Evolutionary conservation across 2,329 filamentous ascomycete species (phyloP), one percentile per base, ranked within the genome.

Genomic region (Calycina marina): DNA sequence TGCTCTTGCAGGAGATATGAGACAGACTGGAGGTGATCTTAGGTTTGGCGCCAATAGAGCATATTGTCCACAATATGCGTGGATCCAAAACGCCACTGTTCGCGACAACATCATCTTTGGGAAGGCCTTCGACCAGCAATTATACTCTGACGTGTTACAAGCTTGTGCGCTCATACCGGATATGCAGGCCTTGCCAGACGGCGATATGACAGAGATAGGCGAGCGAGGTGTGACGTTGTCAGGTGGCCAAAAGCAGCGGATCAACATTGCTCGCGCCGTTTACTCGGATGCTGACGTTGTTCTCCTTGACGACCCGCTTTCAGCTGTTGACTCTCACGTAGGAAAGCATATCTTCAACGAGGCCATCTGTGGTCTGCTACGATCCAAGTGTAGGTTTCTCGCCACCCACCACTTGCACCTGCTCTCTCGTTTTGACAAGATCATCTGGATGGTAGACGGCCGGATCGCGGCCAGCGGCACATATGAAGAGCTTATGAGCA

Each of bases 371-470:
- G 75, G 75, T 5, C 55, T 79, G 9, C 58, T 80, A 32, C 68
- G 67, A 41, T 60, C 73, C 50, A 77, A 77, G 47, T 77, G 72
- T 44, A 60, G 75, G n/a, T 67, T 80, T 15, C 56, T 80, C 12
- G 75, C 74, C 0, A 80, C 75, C 1, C 76, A 81, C 51, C 73
- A 80, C 45, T 60, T 79, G 12, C 71, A 77, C 40, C 70, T 79
- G 4, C 61, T 80, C 6, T 69, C 61, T 38, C 64, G 72, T n/a
- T 78, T 72, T 41, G 74, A 80, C 45, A 61, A 73, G 9, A 72
- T 81, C 35, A 62, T 80, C 18, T 69, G 72, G 59, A 71, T 81
- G 58, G 65, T 77, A 28, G 63, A 76, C 15, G 76, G 76, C 2
- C 56, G 51, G 2, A 69, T 79, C 28, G 57, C 69, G 44, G 69